Conservation (phyloP, 1,284 basidiomycete species). For the Boletellus deceptivus region DNA sequence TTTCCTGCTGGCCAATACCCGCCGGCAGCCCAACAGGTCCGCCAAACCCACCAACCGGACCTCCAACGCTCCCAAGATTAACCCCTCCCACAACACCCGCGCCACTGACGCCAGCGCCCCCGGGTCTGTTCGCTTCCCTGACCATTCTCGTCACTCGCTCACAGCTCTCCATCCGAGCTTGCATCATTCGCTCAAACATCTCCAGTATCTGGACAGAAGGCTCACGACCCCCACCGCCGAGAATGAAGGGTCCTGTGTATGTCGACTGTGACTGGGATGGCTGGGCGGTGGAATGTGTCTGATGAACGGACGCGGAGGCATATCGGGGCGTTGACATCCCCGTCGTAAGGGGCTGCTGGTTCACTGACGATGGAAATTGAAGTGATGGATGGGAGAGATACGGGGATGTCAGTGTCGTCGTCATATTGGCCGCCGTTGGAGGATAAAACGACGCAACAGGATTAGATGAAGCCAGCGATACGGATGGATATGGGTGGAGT, state of each 20-base stretch:
- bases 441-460: conserved; percentile 24
- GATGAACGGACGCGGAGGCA: conserved; percentile 16
- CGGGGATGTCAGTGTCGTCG: conserved; percentile 27
- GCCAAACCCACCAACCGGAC: conserved; percentile 31
- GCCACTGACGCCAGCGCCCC: conserved; percentile 10
- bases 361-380: conserved; percentile 22
- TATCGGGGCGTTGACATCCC: conserved; percentile 13
- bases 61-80: conserved; percentile 24
- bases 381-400: conserved; percentile 32
- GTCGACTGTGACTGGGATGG: conserved; percentile 15
- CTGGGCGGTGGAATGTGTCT: conserved; percentile 10
- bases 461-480: conserved; percentile 16
- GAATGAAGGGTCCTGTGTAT: conserved; percentile 24
- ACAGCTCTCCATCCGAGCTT: conserved; percentile 72
- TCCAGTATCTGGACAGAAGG: conserved; percentile 56
- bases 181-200: conserved; percentile 69
- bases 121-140: conserved; percentile 42
- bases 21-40: conserved; percentile 27
- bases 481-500: conserved; percentile 21
- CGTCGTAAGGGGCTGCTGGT: conserved; percentile 14
- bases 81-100: conserved; percentile 10
- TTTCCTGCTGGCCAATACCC: conserved; percentile 23
- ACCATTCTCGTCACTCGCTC: conserved; percentile 60
- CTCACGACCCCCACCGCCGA: conserved; percentile 35
- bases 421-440: conserved; percentile 24